phyloP scores from a whole-genome alignment of 148 eudicot genomes.

The Nepenthes mirabilis region DNA sequence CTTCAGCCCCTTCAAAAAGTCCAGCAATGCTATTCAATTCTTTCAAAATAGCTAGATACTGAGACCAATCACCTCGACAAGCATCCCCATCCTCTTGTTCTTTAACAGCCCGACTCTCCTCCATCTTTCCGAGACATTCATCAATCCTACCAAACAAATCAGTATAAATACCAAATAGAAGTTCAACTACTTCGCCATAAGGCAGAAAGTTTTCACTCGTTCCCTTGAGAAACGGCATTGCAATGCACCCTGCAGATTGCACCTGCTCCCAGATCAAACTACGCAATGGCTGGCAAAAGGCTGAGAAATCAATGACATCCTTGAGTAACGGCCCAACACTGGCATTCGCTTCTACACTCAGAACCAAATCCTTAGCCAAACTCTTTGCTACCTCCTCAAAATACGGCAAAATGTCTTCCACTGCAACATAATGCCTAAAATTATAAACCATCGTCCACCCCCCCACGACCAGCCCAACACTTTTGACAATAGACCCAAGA shows the following conservation, averaged over 20 bases:
- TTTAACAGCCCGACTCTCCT: constrained; percentile 10
- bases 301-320: constrained; percentile 54
- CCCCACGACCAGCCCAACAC: constrained; percentile 10
- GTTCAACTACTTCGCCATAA: constrained; percentile 21
- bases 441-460: constrained; percentile 1
- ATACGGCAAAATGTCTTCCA: constrained; percentile 42
- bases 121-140: constrained; percentile 32
- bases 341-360: constrained; percentile 8
- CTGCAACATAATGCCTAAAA: constrained; percentile 5
- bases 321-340: constrained; percentile 10
- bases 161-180: constrained; percentile 22
- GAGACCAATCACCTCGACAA: constrained; percentile 26
- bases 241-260: constrained; percentile 6
- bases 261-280: constrained; percentile 6
- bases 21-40: constrained; percentile 39
- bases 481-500: constrained; percentile 47
- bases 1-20: constrained; percentile 33
- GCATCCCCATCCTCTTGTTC: constrained; percentile 17
- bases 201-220: constrained; percentile 3
- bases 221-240: constrained; percentile 8
- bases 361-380: constrained; percentile 22
- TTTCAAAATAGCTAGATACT: constrained; percentile 58
- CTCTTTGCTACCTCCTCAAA: constrained; percentile 40
- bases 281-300: constrained; percentile 38
- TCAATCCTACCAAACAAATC: constrained; percentile 32